Conservation (phyloP, 441 rosid species). For the Breynia disticha region DNA sequence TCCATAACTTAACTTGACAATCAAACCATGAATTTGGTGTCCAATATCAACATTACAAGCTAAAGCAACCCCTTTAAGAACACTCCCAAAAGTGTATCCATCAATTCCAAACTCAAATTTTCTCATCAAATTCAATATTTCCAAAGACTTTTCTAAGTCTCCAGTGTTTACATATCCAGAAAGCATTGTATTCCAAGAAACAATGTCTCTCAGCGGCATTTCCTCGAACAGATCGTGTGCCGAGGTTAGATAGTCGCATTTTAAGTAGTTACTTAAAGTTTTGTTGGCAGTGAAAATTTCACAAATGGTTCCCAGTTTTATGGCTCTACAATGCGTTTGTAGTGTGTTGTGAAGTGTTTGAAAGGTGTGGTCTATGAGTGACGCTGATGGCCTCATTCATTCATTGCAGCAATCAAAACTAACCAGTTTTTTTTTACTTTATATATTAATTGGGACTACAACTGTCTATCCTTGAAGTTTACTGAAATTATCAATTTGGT, state of each 20-base stretch:
- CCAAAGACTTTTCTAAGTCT: constrained; percentile 28
- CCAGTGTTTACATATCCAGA: constrained; percentile 47
- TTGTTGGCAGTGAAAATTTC: constrained; percentile 47
- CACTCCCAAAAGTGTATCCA: constrained; percentile 48
- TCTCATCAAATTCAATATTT: constrained; percentile 32
- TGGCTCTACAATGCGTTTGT: constrained; percentile 32
- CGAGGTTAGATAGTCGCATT: constrained; percentile 10
- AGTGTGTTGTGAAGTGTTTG: constrained; percentile 26
- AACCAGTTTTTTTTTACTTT: no score
- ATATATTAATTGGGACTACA: no score
- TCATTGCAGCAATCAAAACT: background rate
- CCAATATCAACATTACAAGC: constrained; percentile 36
- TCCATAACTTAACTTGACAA: constrained; percentile 33
- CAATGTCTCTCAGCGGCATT: constrained; percentile 42
- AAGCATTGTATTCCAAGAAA: constrained; percentile 72
- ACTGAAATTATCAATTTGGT: no score
- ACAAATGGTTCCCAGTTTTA: constrained; percentile 34
- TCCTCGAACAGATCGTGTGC: constrained; percentile 55
- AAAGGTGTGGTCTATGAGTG: constrained; percentile 13
- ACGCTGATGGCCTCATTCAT: constrained; percentile 29
- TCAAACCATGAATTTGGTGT: constrained; percentile 45
- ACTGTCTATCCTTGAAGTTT: no score
- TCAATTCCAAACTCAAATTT: constrained; percentile 28
- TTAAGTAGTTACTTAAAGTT: constrained; percentile 25
- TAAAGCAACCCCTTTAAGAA: constrained; percentile 57